Evolutionary conservation across 2,329 filamentous ascomycete genomes (phyloP), one percentile per base, ranked within the genome.

Genomic region (Davidsoniella australis): DNA sequence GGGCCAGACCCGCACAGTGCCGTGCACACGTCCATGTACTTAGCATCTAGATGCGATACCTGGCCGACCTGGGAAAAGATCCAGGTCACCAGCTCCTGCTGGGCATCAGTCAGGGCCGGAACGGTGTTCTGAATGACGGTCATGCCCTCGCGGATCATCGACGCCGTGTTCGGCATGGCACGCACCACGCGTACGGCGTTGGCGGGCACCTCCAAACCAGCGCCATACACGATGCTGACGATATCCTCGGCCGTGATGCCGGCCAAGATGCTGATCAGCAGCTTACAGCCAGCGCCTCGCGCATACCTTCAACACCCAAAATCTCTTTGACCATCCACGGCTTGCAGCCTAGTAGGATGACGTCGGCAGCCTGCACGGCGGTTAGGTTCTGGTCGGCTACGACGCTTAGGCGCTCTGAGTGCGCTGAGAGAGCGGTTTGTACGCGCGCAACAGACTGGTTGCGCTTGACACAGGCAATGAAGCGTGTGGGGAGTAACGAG

Each of bases 91-190:
- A 88, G 70, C 53, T 59, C 63, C 42, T 73, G 66, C 26, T 71
- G 70, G 16, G 68, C 64, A 1, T 68, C 59, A 4, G 72, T 67
- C 12, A 85, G 66, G 2, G 78, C 71, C 7, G 78, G 75, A 7
- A 67, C 68, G 5, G 72, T 69, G 42, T 72, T 77, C 44, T 76
- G 78, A 56, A 94, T 81, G 48, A 91, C 78, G 3, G 81, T 89
- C 83, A 91, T 91, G 56, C 76, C 80, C 63, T 93, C 80, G 43
- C 84, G 68, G 51, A 93, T 81, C 45, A 84, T 72, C 23, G 80
- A 79, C 9, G 85, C 85, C 0, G 83, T 88, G 67, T 93, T 93
- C 57, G 85, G 85, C 76, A 93, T 86, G 49, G 82, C 85, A 29
- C 85, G 73, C 4, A 93, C 79, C 41, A 91, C 71, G 40, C 74